Base-by-base conservation (phyloP, 1,139 yeast species). In the Hanseniaspora sp. region DNA sequence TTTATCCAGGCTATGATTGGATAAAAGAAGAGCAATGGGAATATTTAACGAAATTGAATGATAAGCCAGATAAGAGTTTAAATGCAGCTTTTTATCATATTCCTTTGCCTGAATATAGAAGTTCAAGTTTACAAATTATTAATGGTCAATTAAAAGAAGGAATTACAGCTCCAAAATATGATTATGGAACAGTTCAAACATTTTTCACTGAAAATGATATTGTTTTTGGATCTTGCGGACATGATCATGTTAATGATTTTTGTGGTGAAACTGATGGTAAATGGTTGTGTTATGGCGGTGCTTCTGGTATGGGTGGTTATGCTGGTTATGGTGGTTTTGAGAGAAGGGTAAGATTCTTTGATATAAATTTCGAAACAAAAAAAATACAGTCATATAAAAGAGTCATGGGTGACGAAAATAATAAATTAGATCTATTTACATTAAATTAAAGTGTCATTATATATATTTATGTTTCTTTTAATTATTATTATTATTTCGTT, bases 41-140 rank as follows among this genome's bases (percentile, higher is more conserved):
- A 3, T 85, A 77, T 71, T 62, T 86, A 33, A 54, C 54, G 28
- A 46, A 28, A 57, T 63, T 31, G 56, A 74, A 52, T 63, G 67
- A 59, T 63, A 42, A 31, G 29, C 72, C 72, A 62, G 58, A 76
- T n/a, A 67, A 68, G 35, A 84, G 77, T 55, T 62, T 86, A 59
- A 76, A 88, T 17, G 81, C 92, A 88, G 95, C 95, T 0, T 90
- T 90, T 63, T 83, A 88, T 74, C 97, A 92, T 65, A 88, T 92
- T 42, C 98, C 98, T 0, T 62, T 88, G 18, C 94, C 95, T 0
- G 96, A 90, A 66, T 88, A 79, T 65, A 71, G 79, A 55, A 75
- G 82, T 54, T 57, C 70, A 17, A 59, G 64, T 23, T 62, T 61
- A 39, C 75, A 73, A 56, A 73, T 74, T 5, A 62, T 70, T 35